Evolutionary conservation across 441 rosid genomes (phyloP).

Genomic region (Gossypium lobatum): DNA sequence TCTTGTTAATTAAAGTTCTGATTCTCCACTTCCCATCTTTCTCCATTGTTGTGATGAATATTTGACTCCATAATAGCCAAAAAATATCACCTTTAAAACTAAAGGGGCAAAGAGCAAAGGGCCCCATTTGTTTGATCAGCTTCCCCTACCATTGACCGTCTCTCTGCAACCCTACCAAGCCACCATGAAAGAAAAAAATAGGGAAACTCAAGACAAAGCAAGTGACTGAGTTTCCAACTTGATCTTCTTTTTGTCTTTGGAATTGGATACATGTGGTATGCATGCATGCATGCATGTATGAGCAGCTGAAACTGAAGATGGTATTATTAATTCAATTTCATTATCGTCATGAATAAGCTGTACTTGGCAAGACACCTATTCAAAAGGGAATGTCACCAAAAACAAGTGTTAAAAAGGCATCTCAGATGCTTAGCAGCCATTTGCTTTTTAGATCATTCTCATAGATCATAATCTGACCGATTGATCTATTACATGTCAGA

Average conservation of each 20-base stretch:
- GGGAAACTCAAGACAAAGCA: conserved; percentile 26
- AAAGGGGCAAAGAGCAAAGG: neutral
- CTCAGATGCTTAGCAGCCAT: conserved; percentile 4
- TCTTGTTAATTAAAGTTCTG: conserved; percentile 27
- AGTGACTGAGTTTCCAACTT: neutral
- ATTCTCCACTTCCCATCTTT: conserved; percentile 29
- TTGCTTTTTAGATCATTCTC: neutral
- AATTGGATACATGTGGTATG: too few species aligned
- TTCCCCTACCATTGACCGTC: neutral
- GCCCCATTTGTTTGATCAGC: conserved; percentile 4
- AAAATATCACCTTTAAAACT: conserved; percentile 13
- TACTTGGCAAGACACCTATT: neutral
- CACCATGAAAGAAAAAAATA: conserved; percentile 11
- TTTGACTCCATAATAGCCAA: neutral
- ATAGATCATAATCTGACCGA: neutral
- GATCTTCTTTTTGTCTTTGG: too few species aligned
- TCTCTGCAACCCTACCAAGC: conserved; percentile 11
- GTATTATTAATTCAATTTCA: neutral
- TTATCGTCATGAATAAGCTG: neutral
- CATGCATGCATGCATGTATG: too few species aligned
- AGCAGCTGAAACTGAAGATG: too few species aligned
- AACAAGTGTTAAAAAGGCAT: neutral
- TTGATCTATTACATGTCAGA: neutral
- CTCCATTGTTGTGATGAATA: conserved; percentile 7
- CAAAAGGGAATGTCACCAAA: neutral